phyloP scores from a whole-genome alignment of 306 rosid genomes.

The Castanea sativa region DNA sequence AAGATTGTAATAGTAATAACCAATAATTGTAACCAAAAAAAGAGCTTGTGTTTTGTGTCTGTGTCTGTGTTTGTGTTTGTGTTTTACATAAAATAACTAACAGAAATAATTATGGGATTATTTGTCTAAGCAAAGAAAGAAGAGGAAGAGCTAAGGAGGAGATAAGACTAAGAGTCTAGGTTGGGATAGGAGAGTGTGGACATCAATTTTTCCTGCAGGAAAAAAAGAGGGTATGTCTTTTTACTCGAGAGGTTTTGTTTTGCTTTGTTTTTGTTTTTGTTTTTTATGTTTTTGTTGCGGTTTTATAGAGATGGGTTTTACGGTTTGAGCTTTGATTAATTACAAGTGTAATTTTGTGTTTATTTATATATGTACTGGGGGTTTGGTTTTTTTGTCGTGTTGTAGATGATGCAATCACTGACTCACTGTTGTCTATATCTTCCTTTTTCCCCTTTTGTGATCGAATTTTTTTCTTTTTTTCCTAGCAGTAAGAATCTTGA shows the following conservation, averaged over 20 bases:
- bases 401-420: neutral
- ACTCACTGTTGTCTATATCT: neutral
- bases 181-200: slow-evolving; percentile 47
- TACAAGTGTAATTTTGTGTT: too few relatives aligned
- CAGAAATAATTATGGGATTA: neutral
- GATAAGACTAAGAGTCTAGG: neutral
- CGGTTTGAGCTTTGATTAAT: too few relatives aligned
- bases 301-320: too few relatives aligned
- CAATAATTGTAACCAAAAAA: too few relatives aligned
- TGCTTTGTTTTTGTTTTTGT: neutral
- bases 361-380: too few relatives aligned
- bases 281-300: neutral
- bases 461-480: neutral
- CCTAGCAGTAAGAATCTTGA: neutral
- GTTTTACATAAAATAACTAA: too few relatives aligned
- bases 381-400: neutral
- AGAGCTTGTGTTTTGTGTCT: too few relatives aligned
- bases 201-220: slow-evolving; percentile 61
- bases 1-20: too few relatives aligned
- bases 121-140: neutral
- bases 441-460: neutral
- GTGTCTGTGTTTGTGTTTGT: too few relatives aligned
- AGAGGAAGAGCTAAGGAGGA: slow-evolving; percentile 46
- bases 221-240: slow-evolving; percentile 32
- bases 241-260: slow-evolving; percentile 30